Percentiles rank a stretch among this genome's conserved stretches.
Conservation (phyloP, 1,284 basidiomycete species). For the Ustilago tritici region DNA sequence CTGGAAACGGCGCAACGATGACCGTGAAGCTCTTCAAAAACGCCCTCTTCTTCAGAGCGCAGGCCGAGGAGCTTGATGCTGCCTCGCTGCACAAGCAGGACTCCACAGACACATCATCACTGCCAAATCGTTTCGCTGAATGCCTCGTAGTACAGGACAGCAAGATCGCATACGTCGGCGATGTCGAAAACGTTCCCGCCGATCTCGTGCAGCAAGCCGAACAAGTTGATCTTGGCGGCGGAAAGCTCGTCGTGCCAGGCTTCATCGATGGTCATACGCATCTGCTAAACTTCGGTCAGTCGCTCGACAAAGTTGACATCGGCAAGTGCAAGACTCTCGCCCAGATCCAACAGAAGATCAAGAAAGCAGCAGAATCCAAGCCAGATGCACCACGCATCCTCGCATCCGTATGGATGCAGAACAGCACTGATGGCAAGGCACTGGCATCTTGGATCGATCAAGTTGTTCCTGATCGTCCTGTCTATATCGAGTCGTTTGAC, state of each 20-base stretch:
- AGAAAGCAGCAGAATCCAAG: slow-evolving; percentile 33
- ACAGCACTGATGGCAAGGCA: slow-evolving; percentile 39
- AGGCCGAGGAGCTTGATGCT: slow-evolving; percentile 34
- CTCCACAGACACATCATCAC: slow-evolving; percentile 21
- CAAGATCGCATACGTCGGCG: slow-evolving; percentile 40
- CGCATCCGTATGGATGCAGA: slow-evolving; percentile 47
- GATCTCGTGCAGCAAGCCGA: slow-evolving; percentile 10
- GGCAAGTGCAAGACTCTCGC: slow-evolving; percentile 43
- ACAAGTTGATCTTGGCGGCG: slow-evolving; percentile 30
- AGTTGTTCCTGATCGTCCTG: slow-evolving; percentile 41
- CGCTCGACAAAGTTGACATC: slow-evolving; percentile 50
- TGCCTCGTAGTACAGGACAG: slow-evolving; percentile 32
- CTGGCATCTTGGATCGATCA: slow-evolving; percentile 41
- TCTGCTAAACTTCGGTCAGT: slow-evolving; percentile 47
- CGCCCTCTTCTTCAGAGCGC: slow-evolving; percentile 47
- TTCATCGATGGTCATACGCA: slow-evolving; percentile 53
- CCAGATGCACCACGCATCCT: slow-evolving; percentile 41
- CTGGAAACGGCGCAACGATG: slow-evolving; percentile 7
- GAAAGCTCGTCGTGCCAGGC: slow-evolving; percentile 46
- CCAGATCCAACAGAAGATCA: slow-evolving; percentile 40
- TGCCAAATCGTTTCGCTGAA: slow-evolving; percentile 33
- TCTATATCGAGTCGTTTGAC: slow-evolving; percentile 47
- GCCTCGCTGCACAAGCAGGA: slow-evolving; percentile 33
- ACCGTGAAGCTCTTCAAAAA: slow-evolving; percentile 38
- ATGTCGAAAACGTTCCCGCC: slow-evolving; percentile 12